phyloP scores from a whole-genome alignment of 345 rosid genomes.

The Corymbia maculata region DNA sequence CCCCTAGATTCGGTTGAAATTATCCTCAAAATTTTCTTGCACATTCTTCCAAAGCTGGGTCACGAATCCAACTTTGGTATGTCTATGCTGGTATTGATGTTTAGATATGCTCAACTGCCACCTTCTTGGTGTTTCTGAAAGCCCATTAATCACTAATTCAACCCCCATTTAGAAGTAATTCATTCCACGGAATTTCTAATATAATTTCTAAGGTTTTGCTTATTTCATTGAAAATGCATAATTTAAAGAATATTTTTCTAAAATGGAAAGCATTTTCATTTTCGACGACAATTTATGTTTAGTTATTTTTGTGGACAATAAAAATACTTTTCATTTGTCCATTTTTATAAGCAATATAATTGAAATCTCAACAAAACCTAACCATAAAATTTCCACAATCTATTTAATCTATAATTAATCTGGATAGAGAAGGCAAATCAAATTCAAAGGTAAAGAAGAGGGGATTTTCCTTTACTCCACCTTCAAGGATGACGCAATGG shows the following conservation, averaged over 20 bases:
- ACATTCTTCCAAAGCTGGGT: neutral
- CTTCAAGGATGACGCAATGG: neutral
- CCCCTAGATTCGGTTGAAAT: neutral
- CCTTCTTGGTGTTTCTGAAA: neutral
- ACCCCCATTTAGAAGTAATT: neutral
- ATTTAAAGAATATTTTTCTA: neutral
- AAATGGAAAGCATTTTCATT: neutral
- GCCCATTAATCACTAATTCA: neutral
- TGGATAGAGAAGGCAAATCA: neutral
- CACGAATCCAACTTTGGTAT: neutral
- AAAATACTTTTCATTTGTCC: neutral
- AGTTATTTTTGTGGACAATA: fast-evolving
- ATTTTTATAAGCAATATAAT: neutral
- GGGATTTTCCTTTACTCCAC: neutral
- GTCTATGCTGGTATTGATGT: neutral
- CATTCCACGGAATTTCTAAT: neutral
- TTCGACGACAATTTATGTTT: too few species aligned
- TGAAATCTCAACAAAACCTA: neutral
- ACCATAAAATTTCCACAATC: neutral
- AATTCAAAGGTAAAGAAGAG: neutral
- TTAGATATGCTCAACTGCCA: neutral
- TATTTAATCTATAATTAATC: neutral
- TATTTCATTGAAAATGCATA: fast-evolving
- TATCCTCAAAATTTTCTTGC: neutral
- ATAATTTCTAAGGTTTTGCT: neutral